Evolutionary conservation across 2,329 filamentous ascomycete genomes (phyloP), one percentile per base, ranked within the genome.

Genomic region (Penicillium sp.): DNA sequence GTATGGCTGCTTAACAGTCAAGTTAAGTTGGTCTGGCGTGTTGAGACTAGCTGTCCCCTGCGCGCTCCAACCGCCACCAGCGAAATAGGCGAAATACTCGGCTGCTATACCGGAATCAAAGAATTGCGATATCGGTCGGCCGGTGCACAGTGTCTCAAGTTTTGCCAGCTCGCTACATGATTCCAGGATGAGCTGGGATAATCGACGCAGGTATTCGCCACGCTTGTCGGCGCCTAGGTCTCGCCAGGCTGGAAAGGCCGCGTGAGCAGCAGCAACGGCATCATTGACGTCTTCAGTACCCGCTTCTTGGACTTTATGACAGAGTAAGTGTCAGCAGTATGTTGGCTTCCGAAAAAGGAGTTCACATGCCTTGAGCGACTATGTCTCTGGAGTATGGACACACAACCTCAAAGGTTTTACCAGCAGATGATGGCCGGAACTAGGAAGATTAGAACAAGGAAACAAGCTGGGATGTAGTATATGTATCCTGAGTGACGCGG

Each of bases 1-100:
- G 1, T 82, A 74, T 0, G 81, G 78, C 33, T 77, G 72, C 13
- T 80, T 75, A 2, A 68, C 41, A 0, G 66, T 67, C 48, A 67
- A 37, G 18, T 57, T 61, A 5, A 65, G 48, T 22, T 59, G 28
- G 3, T 56, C 62, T 1, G 58, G 68, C 27, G 49, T 69, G 34
- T 65, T 63, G 13, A 66, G 53, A 40, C 61, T 67, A 7, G 65
- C 61, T 6, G 59, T 62, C 1, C 67, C 68, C 49, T 64, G 61
- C 13, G 52, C 56, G 3, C 42, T 57, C 60, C 65, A 69, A 9
- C 56, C 66, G 2, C 58, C 57, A 16, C 64, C 62, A 5, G 64
- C 59, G 33, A 59, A 68, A 27, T 65, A 62, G 12, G 54, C 44
- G 52, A 69, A 68, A 4, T 16, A 42, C 0, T 57, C 56, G 2